Evolutionary conservation across 2,329 filamentous ascomycete species (phyloP).

Genomic region (Fonsecaea pedrosoi): DNA sequence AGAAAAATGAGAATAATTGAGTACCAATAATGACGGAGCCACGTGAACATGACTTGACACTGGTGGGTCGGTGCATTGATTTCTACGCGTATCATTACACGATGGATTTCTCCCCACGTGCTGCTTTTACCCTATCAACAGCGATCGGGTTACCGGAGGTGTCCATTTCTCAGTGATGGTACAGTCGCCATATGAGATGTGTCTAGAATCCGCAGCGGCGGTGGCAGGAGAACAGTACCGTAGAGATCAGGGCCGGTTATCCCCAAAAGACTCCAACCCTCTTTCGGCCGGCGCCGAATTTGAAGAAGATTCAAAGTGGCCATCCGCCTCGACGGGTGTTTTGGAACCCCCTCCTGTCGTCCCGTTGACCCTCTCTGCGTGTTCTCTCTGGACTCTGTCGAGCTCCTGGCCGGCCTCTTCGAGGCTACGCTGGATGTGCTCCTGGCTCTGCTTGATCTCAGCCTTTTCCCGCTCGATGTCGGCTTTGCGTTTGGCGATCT

Average conservation of each 20-base stretch:
- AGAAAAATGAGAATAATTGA: conserved; percentile 19
- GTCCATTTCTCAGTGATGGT: not conserved
- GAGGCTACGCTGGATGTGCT: conserved; percentile 34
- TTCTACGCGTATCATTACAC: not conserved
- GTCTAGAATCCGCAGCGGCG: not conserved
- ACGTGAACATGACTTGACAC: not conserved
- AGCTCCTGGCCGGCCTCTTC: conserved; percentile 37
- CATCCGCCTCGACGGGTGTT: conserved; percentile 1
- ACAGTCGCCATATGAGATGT: not conserved
- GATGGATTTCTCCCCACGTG: not conserved
- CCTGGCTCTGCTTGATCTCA: conserved; percentile 34
- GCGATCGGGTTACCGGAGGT: no score
- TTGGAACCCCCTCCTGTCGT: not conserved
- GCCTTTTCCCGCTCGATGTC: conserved; percentile 31
- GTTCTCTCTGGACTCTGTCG: conserved; percentile 30
- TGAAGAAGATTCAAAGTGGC: not conserved
- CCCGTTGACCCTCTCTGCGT: conserved; percentile 12
- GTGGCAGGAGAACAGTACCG: not conserved
- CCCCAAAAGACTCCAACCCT: conserved; percentile 34
- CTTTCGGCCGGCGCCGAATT: conserved; percentile 16
- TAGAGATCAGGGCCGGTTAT: conserved; percentile 1
- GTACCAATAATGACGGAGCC: not conserved
- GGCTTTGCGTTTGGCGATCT: conserved; percentile 31
- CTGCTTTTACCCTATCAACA: not conserved
- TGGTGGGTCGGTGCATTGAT: not conserved